Percentiles rank a stretch among this genome's conserved stretches.
Evolutionary conservation across 1,284 basidiomycete genomes (phyloP).

Genomic region (Boletus sp.): DNA sequence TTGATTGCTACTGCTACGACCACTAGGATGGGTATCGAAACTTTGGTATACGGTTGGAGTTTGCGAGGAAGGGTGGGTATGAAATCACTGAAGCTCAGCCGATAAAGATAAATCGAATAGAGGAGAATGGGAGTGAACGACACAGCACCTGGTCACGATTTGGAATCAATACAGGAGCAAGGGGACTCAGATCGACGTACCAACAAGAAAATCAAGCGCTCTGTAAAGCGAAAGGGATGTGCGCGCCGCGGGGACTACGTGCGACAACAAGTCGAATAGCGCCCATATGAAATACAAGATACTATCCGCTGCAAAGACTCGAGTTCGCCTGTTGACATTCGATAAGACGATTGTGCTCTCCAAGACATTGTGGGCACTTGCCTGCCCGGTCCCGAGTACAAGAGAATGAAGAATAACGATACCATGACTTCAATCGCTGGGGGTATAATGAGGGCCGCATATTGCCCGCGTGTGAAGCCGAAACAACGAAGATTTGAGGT

Average conservation of each 20-base stretch:
- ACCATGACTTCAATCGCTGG: constrained; percentile 59
- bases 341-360: not conserved
- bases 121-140: constrained; percentile 56
- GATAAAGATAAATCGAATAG: constrained; percentile 53
- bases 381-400: constrained; percentile 51
- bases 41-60: constrained; percentile 43
- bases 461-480: constrained; percentile 47
- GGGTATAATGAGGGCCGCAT: constrained; percentile 54
- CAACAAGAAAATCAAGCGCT: constrained; percentile 42
- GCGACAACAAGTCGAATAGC: constrained; percentile 57
- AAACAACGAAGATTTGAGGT: constrained; percentile 68
- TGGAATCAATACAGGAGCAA: not conserved
- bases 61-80: constrained; percentile 49
- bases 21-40: constrained; percentile 45
- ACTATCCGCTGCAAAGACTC: constrained; percentile 59
- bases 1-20: constrained; percentile 52
- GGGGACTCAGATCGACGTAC: constrained; percentile 31
- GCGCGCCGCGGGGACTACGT: constrained; percentile 49
- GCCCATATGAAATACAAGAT: constrained; percentile 56
- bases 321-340: constrained; percentile 37
- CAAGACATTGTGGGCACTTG: constrained; percentile 33
- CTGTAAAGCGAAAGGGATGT: constrained; percentile 36
- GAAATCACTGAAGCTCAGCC: constrained; percentile 46
- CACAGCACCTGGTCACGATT: constrained; percentile 33
- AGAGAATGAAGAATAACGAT: constrained; percentile 48